Evolutionary conservation across 2,329 filamentous ascomycete genomes (phyloP).

Genomic region (Scortechinia acanthostroma): DNA sequence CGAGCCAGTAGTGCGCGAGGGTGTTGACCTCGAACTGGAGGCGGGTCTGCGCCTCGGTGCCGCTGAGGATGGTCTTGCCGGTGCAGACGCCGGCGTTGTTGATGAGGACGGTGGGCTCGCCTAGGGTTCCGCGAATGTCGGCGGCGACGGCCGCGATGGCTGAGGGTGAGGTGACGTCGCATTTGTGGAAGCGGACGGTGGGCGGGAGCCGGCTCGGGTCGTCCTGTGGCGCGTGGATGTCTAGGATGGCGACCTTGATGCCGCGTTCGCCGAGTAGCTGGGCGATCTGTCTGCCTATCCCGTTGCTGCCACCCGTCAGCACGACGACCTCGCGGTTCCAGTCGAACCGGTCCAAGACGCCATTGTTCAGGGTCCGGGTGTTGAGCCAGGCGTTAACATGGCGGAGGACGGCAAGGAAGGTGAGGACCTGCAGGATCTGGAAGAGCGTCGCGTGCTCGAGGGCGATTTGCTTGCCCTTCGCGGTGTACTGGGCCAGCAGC

Average conservation of each 20-base stretch:
- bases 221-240: conserved; percentile 39
- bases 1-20: conserved; percentile 59
- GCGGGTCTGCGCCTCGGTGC: conserved; percentile 47
- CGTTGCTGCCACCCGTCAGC: conserved; percentile 68
- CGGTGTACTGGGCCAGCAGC: conserved; percentile 56
- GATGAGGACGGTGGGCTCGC: conserved; percentile 63
- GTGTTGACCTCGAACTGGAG: conserved; percentile 69
- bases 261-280: conserved; percentile 55
- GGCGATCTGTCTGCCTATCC: conserved; percentile 65
- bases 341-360: conserved; percentile 44
- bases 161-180: conserved; percentile 57
- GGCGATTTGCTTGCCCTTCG: conserved; percentile 44
- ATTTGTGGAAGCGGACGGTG: conserved; percentile 61
- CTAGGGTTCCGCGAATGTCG: conserved; percentile 44
- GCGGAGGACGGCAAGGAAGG: conserved; percentile 40
- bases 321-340: conserved; percentile 67
- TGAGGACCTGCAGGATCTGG: conserved; percentile 40
- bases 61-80: conserved; percentile 52
- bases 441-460: conserved; percentile 41
- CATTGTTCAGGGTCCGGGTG: conserved; percentile 37
- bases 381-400: conserved; percentile 42
- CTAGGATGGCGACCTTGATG: conserved; percentile 65
- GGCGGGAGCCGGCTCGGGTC: conserved; percentile 21
- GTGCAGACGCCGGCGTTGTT: conserved; percentile 64
- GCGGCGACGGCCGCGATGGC: conserved; percentile 42